Evolutionary conservation across 805 yeast genomes (phyloP), one percentile per base, ranked within the genome.

Genomic region (Starmerella asiatica): DNA sequence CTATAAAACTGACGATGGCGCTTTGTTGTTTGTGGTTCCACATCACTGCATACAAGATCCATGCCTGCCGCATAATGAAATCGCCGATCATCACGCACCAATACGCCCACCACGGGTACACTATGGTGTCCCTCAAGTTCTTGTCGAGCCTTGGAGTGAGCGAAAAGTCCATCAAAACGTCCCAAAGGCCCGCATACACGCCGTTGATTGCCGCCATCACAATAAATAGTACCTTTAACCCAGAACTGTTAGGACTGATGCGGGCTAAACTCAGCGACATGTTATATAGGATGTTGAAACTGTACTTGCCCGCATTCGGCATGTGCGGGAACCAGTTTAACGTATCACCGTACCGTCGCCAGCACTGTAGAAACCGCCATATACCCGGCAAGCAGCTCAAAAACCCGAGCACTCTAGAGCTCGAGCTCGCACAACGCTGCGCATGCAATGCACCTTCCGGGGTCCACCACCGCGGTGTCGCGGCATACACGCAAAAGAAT

Each of bases 281-380:
- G 58, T 81, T 77, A 58, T 82, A 84, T 18, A 71, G 51, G 2
- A 80, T 69, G 2, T 86, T 70, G 28, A 78, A 60, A 1, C 70
- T 52, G 56, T 88, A 91, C 58, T 91, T 91, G 26, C 67, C 52
- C 67, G 83, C 83, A 53, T 91, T 91, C 4, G 94, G 88, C 42
- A 88, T 60, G 66, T 91, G 98, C 0, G 98, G 98, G 56, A 91
- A 91, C 81, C 86, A 79, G 53, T 86, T 95, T 2, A 93, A 88
- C 0, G 96, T 79, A 56, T 91, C 98, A 21, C 76, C 73, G 56
- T 70, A 91, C 69, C 98, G 93, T 51, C 98, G 66, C 26, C 79
- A 56, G 60, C 98, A 91, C 57, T 91, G 98, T 40, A 88, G 55
- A 42, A 81, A 73, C 61, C 98, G 79, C 85, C 94, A 84, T 32